These are phyloP conservation scores for Suhomyces wounanorum DNA, from an alignment of 1,139 yeast species.

Conservation along the genomic window DNA sequence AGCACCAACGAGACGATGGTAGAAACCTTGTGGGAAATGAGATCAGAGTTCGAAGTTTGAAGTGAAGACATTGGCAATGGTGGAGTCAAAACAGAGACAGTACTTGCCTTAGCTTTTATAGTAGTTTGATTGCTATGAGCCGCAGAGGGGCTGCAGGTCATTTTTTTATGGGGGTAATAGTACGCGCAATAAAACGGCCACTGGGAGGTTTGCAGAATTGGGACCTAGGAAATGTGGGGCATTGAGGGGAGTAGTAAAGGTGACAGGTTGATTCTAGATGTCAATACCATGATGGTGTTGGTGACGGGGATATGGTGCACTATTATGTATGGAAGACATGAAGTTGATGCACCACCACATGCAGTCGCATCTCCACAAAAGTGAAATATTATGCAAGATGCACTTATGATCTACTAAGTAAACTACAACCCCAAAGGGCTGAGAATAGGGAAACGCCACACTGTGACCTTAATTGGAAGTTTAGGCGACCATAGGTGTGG, in stretches of 20 bases:
- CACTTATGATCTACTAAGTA: not conserved
- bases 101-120: not conserved
- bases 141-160: conserved; percentile 5
- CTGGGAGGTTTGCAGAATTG: not conserved
- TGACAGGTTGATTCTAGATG: not conserved
- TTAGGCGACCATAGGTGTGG: too few relatives aligned
- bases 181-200: not conserved
- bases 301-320: not conserved
- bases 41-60: conserved; percentile 1
- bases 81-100: not conserved
- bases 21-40: conserved; percentile 42
- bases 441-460: not conserved
- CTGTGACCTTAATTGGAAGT: not conserved
- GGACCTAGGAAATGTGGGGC: not conserved
- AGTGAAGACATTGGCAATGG: conserved; percentile 5
- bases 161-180: not conserved
- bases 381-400: not conserved
- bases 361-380: not conserved
- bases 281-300: not conserved
- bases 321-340: not conserved
- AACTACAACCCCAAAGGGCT: not conserved
- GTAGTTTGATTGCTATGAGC: conserved; percentile 5
- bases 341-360: not conserved
- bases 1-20: conserved; percentile 53
- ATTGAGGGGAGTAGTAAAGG: not conserved